phyloP scores from a whole-genome alignment of 495 filamentous ascomycete species.

The Pyronema domesticum region DNA sequence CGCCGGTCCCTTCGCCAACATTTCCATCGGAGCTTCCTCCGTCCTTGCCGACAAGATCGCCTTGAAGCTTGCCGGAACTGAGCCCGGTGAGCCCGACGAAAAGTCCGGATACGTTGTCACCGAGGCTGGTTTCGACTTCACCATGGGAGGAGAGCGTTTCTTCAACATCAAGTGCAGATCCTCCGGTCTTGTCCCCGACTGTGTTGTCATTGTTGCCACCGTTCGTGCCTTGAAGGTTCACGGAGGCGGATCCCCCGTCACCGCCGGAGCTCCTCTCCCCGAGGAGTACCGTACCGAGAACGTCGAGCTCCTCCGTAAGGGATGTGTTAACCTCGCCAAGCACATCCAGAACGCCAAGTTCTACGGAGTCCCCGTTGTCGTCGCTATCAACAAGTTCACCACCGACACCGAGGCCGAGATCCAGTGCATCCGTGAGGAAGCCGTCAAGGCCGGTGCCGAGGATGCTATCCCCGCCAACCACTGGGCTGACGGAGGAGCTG shows the following conservation, averaged over 20 bases:
- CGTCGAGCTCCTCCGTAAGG: constrained; percentile 68
- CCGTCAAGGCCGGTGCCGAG: constrained; percentile 79
- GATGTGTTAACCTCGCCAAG: constrained; percentile 86
- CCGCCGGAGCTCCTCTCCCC: constrained; percentile 60
- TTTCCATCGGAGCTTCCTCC: constrained; percentile 88
- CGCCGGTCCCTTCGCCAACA: constrained; percentile 94
- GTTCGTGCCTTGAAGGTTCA: constrained; percentile 93
- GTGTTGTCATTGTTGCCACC: constrained; percentile 87
- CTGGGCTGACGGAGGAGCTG: constrained; percentile 89
- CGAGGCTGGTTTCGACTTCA: constrained; percentile 97
- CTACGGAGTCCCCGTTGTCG: constrained; percentile 89
- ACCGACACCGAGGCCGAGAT: constrained; percentile 92
- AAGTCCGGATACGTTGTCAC: constrained; percentile 94
- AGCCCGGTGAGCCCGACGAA: constrained; percentile 71
- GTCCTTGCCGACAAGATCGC: constrained; percentile 90
- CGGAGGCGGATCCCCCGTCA: constrained; percentile 82
- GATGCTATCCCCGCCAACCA: constrained; percentile 89
- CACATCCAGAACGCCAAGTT: constrained; percentile 74
- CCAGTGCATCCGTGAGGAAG: constrained; percentile 70
- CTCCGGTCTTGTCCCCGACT: constrained; percentile 78
- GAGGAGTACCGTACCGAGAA: constrained; percentile 88
- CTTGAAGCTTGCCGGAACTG: constrained; percentile 86
- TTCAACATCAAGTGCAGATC: constrained; percentile 99
- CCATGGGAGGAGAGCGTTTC: constrained; percentile 97
- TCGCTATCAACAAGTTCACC: constrained; percentile 90